Conservation (phyloP, 192 early-diverging fungal species). For the Funneliformis mosseae region DNA sequence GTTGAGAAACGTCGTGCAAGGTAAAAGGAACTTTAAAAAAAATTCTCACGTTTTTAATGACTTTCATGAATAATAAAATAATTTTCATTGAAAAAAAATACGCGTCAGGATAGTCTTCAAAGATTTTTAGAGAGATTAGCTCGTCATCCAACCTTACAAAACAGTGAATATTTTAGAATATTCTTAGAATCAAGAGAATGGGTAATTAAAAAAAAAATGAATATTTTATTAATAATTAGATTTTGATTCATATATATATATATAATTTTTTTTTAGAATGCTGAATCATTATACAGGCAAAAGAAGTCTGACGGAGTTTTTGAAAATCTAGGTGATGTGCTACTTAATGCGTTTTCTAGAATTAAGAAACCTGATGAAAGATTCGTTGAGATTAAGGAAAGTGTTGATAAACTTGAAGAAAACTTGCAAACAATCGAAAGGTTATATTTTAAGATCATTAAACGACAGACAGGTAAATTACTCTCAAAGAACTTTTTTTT, state of each 20-base stretch:
- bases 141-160: constrained; percentile 79
- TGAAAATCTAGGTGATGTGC: constrained; percentile 80
- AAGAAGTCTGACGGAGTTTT: constrained; percentile 62
- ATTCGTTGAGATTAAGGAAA: constrained; percentile 83
- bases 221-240: not conserved
- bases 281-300: constrained; percentile 46
- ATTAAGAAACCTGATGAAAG: constrained; percentile 85
- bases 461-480: constrained; percentile 67
- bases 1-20: constrained; percentile 73
- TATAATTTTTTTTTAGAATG: constrained; percentile 33
- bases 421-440: constrained; percentile 87
- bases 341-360: constrained; percentile 90
- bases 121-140: constrained; percentile 82
- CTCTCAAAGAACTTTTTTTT: not conserved
- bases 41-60: not conserved
- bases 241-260: not conserved
- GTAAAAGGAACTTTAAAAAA: constrained; percentile 20
- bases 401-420: constrained; percentile 81
- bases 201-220: constrained; percentile 36
- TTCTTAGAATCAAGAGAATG: constrained; percentile 89
- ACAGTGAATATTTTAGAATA: constrained; percentile 65
- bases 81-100: not conserved
- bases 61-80: not conserved
- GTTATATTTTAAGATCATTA: constrained; percentile 73
- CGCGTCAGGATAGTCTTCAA: constrained; percentile 62